phyloP scores from a whole-genome alignment of 257 asterid genomes.

The Solanum ossicruentum region DNA sequence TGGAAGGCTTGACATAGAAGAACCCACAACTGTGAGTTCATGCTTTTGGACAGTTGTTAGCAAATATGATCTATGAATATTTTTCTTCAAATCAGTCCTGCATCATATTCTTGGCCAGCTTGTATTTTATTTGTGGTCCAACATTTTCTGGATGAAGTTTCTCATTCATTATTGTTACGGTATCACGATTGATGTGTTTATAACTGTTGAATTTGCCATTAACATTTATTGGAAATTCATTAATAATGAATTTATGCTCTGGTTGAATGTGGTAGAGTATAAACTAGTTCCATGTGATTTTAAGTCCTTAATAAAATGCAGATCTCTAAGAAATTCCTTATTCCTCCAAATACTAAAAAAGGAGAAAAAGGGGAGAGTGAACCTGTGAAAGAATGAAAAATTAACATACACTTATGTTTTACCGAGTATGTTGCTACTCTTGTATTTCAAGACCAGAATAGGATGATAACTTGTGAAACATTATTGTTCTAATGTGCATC shows the following conservation, averaged over 20 bases:
- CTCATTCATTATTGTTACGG: neutral
- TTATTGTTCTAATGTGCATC: neutral
- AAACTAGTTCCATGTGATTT: neutral
- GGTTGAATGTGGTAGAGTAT: neutral
- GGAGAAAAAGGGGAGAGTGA: neutral
- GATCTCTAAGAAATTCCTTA: neutral
- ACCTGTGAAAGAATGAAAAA: neutral
- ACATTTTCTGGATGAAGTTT: neutral
- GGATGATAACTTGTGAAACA: neutral
- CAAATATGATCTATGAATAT: neutral
- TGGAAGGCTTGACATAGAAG: conserved; percentile 71
- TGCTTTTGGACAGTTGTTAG: neutral
- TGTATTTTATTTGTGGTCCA: neutral
- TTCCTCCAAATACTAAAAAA: neutral
- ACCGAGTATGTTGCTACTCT: neutral
- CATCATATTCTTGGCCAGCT: neutral
- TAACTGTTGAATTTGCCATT: neutral
- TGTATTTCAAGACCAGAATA: neutral
- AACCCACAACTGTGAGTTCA: conserved; percentile 64
- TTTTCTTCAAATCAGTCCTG: neutral
- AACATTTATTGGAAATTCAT: neutral
- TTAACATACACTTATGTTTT: neutral
- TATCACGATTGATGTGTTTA: neutral
- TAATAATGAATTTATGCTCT: neutral
- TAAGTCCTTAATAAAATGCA: neutral